These are phyloP conservation scores for Dendrobium nobile DNA, from an alignment of 106 monocot genomes.

Conservation along the genomic window DNA sequence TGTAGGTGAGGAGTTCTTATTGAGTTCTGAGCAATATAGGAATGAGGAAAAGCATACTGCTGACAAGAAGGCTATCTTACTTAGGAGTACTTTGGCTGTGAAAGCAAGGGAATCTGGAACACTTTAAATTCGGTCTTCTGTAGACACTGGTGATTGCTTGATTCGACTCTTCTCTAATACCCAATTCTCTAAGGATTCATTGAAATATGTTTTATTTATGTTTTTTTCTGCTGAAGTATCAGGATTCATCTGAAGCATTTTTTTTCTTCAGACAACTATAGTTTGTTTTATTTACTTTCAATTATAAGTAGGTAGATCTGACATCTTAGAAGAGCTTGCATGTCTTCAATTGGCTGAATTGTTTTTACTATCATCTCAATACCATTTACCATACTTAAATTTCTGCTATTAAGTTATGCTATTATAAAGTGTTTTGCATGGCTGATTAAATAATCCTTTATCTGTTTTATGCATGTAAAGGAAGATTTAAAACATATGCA, in stretches of 20 bases:
- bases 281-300: too few species aligned
- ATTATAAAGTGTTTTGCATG: neutral
- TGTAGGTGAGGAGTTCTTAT: neutral
- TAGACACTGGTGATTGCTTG: neutral
- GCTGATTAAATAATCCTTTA: neutral
- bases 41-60: slow-evolving; percentile 8
- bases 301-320: too few species aligned
- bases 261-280: neutral
- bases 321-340: neutral
- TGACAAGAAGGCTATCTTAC: slow-evolving; percentile 16
- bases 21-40: neutral
- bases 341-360: neutral
- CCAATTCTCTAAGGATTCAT: neutral
- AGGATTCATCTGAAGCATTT: neutral
- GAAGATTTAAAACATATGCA: neutral
- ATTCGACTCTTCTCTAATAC: neutral
- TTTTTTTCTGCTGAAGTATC: neutral
- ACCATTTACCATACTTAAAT: neutral
- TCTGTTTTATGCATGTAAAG: neutral
- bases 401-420: too few species aligned
- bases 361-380: neutral
- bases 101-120: slow-evolving; percentile 16
- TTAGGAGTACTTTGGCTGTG: slow-evolving; percentile 27
- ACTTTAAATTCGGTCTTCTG: neutral
- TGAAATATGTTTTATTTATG: neutral